These are phyloP conservation scores for Colletotrichum sidae DNA, from an alignment of 2,329 filamentous ascomycete genomes.

Conservation along the genomic window DNA sequence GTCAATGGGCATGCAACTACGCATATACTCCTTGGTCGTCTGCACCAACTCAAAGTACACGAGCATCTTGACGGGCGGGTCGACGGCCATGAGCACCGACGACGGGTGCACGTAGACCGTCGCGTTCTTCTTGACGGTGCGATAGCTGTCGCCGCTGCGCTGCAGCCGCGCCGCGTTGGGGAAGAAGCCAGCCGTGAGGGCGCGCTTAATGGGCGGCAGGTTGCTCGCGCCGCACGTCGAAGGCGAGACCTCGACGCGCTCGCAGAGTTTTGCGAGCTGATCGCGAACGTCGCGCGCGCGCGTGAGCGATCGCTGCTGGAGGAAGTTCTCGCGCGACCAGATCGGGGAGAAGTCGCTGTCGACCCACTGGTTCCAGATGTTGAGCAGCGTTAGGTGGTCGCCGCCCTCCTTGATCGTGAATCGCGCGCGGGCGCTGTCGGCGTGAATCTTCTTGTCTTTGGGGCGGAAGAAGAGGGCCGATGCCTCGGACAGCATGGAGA, in stretches of 20 bases:
- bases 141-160: constrained; percentile 86
- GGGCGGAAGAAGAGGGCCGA: constrained; percentile 93
- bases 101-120: constrained; percentile 94
- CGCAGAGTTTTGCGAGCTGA: constrained; percentile 91
- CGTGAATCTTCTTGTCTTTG: constrained; percentile 97
- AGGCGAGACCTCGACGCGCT: constrained; percentile 86
- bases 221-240: constrained; percentile 78
- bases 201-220: constrained; percentile 83
- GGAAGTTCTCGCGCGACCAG: constrained; percentile 92
- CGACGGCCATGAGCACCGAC: constrained; percentile 80
- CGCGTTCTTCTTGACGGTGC: constrained; percentile 90
- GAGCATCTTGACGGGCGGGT: constrained; percentile 83
- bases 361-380: constrained; percentile 96
- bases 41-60: constrained; percentile 88
- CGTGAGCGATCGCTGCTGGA: constrained; percentile 90
- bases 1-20: constrained; percentile 86
- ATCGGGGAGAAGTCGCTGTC: constrained; percentile 89
- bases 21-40: constrained; percentile 93
- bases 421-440: constrained; percentile 87
- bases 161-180: constrained; percentile 89
- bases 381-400: constrained; percentile 88
- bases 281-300: constrained; percentile 92
- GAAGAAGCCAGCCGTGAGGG: constrained; percentile 93
- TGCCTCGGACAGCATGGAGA: constrained; percentile 93
- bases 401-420: constrained; percentile 93